Evolutionary conservation across 140 eudicot genomes (phyloP).

Genomic region (Stevia rebaudiana): DNA sequence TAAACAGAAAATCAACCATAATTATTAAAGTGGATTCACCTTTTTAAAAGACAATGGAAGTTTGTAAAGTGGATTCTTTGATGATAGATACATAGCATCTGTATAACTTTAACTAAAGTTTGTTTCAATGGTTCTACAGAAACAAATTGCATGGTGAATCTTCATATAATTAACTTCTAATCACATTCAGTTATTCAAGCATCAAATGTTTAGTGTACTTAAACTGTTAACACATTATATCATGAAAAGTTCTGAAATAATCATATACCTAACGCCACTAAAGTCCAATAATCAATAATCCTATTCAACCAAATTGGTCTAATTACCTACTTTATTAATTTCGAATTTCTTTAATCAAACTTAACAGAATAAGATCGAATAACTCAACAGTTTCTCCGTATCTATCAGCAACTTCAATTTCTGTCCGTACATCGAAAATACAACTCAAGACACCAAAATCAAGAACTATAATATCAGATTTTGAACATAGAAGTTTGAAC

Average conservation of each 20-base stretch:
- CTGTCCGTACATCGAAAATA: not conserved
- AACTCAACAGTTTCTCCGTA: too few species aligned
- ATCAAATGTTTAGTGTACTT: not conserved
- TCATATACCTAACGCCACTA: not conserved
- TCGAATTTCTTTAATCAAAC: too few species aligned
- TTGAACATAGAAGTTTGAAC: not conserved
- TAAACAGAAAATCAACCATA: not conserved
- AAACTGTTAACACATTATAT: not conserved
- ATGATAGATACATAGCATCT: slow-evolving; percentile 11
- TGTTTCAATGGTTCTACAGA: not conserved
- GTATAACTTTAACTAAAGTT: not conserved
- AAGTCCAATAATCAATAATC: too few species aligned
- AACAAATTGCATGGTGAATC: not conserved
- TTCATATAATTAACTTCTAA: slow-evolving; percentile 1
- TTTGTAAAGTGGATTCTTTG: slow-evolving; percentile 17
- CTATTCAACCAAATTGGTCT: too few species aligned
- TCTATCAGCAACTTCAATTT: not conserved
- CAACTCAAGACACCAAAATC: not conserved
- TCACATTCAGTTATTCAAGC: not conserved
- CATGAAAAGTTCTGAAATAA: not conserved
- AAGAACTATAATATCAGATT: not conserved
- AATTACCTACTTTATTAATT: too few species aligned
- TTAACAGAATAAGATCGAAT: too few species aligned
- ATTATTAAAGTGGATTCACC: slow-evolving; percentile 8
- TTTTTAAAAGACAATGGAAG: not conserved